Percentiles rank a stretch among this genome's conserved stretches.
Evolutionary conservation across 2,329 filamentous ascomycete genomes (phyloP).

Genomic region (Mycosphaerella sp.): DNA sequence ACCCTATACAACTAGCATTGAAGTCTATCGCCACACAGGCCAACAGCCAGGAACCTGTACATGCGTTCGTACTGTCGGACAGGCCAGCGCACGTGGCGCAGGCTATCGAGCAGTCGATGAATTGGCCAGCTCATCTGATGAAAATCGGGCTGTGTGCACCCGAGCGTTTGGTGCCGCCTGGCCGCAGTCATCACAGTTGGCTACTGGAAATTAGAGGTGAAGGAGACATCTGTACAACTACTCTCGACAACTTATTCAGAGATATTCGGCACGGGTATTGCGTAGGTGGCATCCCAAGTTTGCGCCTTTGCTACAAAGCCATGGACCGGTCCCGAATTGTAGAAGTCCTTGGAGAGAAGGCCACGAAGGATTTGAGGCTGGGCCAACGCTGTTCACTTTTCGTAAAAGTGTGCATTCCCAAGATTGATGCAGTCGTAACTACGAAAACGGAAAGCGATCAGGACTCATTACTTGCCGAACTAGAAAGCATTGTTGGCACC

Average conservation of each 20-base stretch:
- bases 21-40: slow-evolving; percentile 5
- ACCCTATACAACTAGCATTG: slow-evolving; percentile 14
- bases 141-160: slow-evolving; percentile 14
- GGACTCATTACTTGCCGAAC: slow-evolving; percentile 28
- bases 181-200: slow-evolving; percentile 7
- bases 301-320: slow-evolving; percentile 30
- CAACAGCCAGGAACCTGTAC: slow-evolving; percentile 2
- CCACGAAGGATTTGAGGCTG: slow-evolving; percentile 22
- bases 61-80: slow-evolving; percentile 15
- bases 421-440: slow-evolving; percentile 7
- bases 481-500: slow-evolving; percentile 32
- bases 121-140: slow-evolving; percentile 17
- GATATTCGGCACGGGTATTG: slow-evolving; percentile 14
- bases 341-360: slow-evolving; percentile 29
- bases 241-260: slow-evolving; percentile 13
- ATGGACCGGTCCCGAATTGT: slow-evolving; percentile 21
- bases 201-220: slow-evolving; percentile 7
- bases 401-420: slow-evolving; percentile 26
- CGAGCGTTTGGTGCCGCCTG: not conserved
- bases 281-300: slow-evolving; percentile 24
- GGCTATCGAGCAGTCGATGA: slow-evolving; percentile 5
- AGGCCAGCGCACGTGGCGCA: slow-evolving; percentile 13
- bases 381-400: slow-evolving; percentile 27
- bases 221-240: slow-evolving; percentile 9
- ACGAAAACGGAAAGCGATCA: slow-evolving; percentile 15